Evolutionary conservation across 1,284 basidiomycete genomes (phyloP), one percentile per base, ranked within the genome.

Genomic region (Pseudozyma pruni): DNA sequence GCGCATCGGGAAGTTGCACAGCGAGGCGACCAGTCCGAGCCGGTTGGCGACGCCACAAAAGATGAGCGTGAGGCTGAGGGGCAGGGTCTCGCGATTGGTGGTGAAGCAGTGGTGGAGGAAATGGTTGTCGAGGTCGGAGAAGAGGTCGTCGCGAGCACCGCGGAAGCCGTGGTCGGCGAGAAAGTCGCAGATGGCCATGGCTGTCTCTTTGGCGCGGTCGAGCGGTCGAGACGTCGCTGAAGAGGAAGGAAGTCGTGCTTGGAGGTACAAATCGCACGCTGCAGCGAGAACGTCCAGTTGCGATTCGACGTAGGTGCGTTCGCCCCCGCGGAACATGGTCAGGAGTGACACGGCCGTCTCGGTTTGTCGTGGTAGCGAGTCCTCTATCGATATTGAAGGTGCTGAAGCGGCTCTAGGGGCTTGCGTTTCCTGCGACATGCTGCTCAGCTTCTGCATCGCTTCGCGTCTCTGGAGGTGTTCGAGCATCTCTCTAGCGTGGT

Each of bases 401-500:
- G 8, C 20, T 10, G 19, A 8, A 9, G 17, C 29, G 17, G 29
- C 27, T n/a, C 6, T 29, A 29, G 31, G 17, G 20, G 41, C 29
- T 11, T 22, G 20, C 27, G 16, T 16, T 1, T 31, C 16, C 22
- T 19, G 33, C 4, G 41, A n/a, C 6, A 62, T 10, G 3, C 41
- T 20, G 32, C 38, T 57, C 41, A 68, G 44, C 13, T n/a, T 33
- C 1, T 42, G 20, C 70, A 75, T 73, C 17, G 71, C 71, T 32
- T 75, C 56, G 32, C 61, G 54, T 37, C 63, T n/a, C 37, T 70
- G 73, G 2, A 74, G 44, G 35, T 75, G 70, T 35, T 73, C 73
- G 11, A 75, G 64, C 23, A 71, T 54, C 46, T 75, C 71, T 23
- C 62, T 33, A 3, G 70, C 63, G 17, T 66, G 46, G 23, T 67